These are phyloP conservation scores for Pisolithus microcarpus DNA, from an alignment of 768 basidiomycete species.

Conservation along the genomic window DNA sequence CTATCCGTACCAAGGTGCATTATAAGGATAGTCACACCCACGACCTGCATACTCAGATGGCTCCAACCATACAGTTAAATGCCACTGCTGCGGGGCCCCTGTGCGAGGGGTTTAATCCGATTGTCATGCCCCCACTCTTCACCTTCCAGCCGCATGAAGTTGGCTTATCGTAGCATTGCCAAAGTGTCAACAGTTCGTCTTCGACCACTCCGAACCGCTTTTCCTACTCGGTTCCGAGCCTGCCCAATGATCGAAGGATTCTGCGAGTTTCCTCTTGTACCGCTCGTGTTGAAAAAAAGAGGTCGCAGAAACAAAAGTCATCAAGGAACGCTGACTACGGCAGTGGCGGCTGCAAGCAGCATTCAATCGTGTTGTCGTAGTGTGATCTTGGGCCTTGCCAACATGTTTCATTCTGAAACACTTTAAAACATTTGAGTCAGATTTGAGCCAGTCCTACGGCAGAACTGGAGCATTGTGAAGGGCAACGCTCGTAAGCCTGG, in stretches of 20 bases:
- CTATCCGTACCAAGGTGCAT: no score
- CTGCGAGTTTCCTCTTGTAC: slow-evolving; percentile 10
- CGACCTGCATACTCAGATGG: slow-evolving; percentile 6
- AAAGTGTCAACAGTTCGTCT: slow-evolving; percentile 19
- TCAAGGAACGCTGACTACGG: slow-evolving; percentile 4
- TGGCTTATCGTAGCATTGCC: neutral
- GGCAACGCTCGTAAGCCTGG: no score
- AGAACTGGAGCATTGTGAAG: no score
- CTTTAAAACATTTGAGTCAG: no score
- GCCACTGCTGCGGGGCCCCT: slow-evolving; percentile 27
- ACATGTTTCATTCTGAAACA: no score
- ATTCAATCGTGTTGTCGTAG: slow-evolving; percentile 8
- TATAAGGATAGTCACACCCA: neutral
- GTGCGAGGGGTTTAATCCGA: slow-evolving; percentile 1
- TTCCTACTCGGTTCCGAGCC: slow-evolving; percentile 23
- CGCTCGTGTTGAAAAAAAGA: neutral
- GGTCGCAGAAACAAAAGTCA: neutral
- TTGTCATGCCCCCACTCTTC: slow-evolving; percentile 16
- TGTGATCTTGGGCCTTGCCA: no score
- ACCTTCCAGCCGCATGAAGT: slow-evolving; percentile 4
- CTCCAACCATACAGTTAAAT: slow-evolving; percentile 26
- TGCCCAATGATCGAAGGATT: slow-evolving; percentile 22
- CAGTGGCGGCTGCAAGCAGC: neutral
- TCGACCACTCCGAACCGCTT: slow-evolving; percentile 22
- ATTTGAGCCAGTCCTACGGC: no score